Evolutionary conservation across 257 asterid genomes (phyloP), one percentile per base, ranked within the genome.

Genomic region (Penstemon eatonii): DNA sequence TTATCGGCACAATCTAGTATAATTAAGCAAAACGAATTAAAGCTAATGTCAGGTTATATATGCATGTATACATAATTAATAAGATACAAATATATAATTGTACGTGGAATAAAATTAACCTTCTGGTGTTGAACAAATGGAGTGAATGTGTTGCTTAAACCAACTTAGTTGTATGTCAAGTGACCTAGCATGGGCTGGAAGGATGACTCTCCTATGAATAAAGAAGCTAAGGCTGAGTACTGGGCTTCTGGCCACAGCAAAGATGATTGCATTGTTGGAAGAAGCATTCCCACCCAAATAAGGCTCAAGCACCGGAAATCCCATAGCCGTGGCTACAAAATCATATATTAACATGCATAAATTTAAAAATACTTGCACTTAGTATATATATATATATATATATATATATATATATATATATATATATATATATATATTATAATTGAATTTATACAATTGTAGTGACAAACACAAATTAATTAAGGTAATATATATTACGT

Each of bases 221-320:
- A 68, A 79, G 10, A 75, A 79, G 1, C 50, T 11, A 5, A 33
- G 68, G 6, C 59, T 67, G 0, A 79, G 65, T 2, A 78, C 76
- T 25, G 84, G 62, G 11, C 78, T 75, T n/a, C 76, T 66, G 2
- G 60, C 80, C 0, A 75, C 76, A 0, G 84, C 71, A 10, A 79
- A 79, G 58, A 67, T 72, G 41, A 63, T 70, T 15, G 80, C 73
- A 7, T 68, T 18, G 9, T 4, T 41, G 45, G 65, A 63, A 3
- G 78, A 67, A 10, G 70, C 47, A 44, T 60, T 75, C 39, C n/a
- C 53, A 7, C 53, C 65, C 55, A 76, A 54, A 45, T 72, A 76
- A 40, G 81, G 74, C 6, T 37, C 5, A 54, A 71, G 38, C 33
- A 49, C 37, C 0, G 76, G 75, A 7, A 78, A 63, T 5, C 69